Evolutionary conservation across 176 grass and related monocot genomes (phyloP).

Genomic region (Hsuehochloa calcarea): DNA sequence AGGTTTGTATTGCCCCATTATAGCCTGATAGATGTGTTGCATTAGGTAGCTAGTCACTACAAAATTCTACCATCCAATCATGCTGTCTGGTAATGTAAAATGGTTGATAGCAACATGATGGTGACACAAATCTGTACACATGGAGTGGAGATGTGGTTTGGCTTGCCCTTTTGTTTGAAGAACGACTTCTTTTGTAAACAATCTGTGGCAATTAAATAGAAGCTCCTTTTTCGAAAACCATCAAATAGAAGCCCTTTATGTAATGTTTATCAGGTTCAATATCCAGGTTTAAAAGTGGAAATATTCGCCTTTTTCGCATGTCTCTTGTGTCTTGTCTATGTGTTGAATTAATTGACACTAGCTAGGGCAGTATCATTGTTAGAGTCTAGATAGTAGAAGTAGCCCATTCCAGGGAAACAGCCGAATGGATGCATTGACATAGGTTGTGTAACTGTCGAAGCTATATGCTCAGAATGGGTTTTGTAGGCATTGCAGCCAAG

Average conservation of each 20-base stretch:
- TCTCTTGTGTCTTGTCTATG: background rate
- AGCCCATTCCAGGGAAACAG: background rate
- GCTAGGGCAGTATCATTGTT: background rate
- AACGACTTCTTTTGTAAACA: conserved; percentile 16
- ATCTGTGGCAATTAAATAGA: background rate
- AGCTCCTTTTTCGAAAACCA: background rate
- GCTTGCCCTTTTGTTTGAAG: background rate
- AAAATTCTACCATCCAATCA: background rate
- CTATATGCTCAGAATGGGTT: background rate
- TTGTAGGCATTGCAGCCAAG: background rate
- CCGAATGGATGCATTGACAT: conserved; percentile 5
- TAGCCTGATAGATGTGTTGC: background rate
- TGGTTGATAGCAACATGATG: background rate
- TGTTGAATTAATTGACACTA: background rate
- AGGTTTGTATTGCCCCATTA: conserved; percentile 54
- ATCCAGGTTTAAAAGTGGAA: background rate
- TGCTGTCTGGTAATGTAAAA: conserved; percentile 18
- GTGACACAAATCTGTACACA: background rate
- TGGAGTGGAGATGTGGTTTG: background rate
- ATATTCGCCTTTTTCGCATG: background rate
- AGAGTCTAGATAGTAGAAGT: background rate
- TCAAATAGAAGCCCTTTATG: background rate
- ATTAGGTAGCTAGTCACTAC: background rate
- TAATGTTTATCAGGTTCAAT: background rate
- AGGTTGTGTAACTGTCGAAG: background rate